Evolutionary conservation across 345 rosid species (phyloP).

Genomic region (Brassica carinata): DNA sequence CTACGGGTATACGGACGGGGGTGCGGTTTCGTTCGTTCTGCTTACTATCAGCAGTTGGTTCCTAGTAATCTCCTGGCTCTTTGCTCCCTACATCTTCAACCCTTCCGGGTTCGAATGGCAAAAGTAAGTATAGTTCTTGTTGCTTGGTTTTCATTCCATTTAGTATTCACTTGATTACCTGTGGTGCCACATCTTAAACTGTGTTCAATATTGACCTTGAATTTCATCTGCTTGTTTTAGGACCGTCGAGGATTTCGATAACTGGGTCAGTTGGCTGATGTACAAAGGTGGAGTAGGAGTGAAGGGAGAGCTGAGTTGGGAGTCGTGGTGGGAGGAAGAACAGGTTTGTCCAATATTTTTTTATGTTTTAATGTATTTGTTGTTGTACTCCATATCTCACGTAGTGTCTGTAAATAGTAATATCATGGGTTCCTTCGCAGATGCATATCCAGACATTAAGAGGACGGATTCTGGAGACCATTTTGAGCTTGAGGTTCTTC

Average conservation of each 20-base stretch:
- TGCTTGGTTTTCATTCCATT: slow-evolving; percentile 22
- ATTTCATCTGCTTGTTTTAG: slow-evolving; percentile 45
- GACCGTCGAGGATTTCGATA: slow-evolving; percentile 98
- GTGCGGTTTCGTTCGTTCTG: slow-evolving; percentile 72
- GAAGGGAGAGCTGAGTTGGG: slow-evolving; percentile 98
- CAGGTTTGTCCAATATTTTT: slow-evolving; percentile 56
- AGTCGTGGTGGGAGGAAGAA: slow-evolving; percentile 99
- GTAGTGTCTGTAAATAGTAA: background rate
- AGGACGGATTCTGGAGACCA: slow-evolving; percentile 91
- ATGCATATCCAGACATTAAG: slow-evolving; percentile 86
- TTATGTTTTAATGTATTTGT: background rate
- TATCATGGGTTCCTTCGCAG: slow-evolving; percentile 48
- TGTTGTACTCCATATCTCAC: background rate
- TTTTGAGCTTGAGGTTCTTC: slow-evolving; percentile 83
- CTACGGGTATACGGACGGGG: slow-evolving; percentile 79
- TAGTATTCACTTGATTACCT: background rate
- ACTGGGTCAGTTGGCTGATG: slow-evolving; percentile 96
- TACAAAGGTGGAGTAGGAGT: slow-evolving; percentile 99
- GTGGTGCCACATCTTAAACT: background rate
- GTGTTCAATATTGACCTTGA: slow-evolving; percentile 1
- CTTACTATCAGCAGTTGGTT: slow-evolving; percentile 96
- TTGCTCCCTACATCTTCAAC: slow-evolving; percentile 97
- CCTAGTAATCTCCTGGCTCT: slow-evolving; percentile 96
- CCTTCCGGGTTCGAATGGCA: slow-evolving; percentile 99
- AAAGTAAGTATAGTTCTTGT: slow-evolving; percentile 59